Evolutionary conservation across 192 early-diverging fungal genomes (phyloP).

Genomic region (Coemansia sp.): DNA sequence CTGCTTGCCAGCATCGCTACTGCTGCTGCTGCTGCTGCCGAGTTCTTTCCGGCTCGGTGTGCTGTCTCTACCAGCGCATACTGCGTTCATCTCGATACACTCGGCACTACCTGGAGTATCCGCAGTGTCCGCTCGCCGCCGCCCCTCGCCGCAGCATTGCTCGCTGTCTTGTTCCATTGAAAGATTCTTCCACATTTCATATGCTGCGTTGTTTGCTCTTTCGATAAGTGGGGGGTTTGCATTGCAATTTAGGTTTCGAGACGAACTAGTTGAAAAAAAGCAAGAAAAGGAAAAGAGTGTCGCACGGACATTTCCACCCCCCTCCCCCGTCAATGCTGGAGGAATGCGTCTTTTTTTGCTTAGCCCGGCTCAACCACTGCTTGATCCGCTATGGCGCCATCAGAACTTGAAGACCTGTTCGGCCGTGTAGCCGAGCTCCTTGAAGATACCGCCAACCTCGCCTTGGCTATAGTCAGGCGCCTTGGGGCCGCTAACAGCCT

Average conservation of each 20-base stretch:
- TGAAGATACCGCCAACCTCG: slow-evolving; percentile 78
- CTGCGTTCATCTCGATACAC: slow-evolving; percentile 23
- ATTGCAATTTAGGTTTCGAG: background rate
- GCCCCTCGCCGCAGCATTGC: slow-evolving; percentile 9
- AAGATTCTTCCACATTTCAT: slow-evolving; percentile 32
- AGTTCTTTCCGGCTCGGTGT: background rate
- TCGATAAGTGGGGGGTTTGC: no score
- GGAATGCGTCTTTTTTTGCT: no score
- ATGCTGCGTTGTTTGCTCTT: background rate
- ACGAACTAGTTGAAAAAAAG: background rate
- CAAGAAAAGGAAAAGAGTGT: background rate
- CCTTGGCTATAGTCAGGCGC: slow-evolving; percentile 83
- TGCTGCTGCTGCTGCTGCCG: slow-evolving; percentile 13
- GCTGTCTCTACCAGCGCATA: background rate
- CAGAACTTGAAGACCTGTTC: slow-evolving; percentile 85
- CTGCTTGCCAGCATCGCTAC: background rate
- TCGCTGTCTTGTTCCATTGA: slow-evolving; percentile 20
- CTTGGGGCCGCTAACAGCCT: slow-evolving; percentile 80
- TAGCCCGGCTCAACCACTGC: no score
- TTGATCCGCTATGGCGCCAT: background rate
- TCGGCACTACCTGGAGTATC: slow-evolving; percentile 3
- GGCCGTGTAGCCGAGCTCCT: slow-evolving; percentile 72
- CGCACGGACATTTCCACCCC: background rate
- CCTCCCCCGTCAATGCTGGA: no score
- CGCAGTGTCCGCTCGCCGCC: background rate